Conservation (phyloP, 2,329 filamentous ascomycete species). For the Colletotrichum sp. region DNA sequence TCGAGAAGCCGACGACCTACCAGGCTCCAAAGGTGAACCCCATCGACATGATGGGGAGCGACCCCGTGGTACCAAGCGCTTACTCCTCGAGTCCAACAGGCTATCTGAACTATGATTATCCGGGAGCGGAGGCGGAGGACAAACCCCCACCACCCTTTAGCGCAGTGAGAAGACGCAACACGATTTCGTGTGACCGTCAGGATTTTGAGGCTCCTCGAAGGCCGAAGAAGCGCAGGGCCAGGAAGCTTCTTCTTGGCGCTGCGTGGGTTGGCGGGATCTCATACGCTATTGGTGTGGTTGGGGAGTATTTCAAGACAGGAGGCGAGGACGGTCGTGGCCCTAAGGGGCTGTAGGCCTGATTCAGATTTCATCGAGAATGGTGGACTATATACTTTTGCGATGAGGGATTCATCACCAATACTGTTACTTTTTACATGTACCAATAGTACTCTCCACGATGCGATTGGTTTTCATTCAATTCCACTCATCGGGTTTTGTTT, state of each 20-base stretch:
- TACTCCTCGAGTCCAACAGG: slow-evolving; percentile 70
- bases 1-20: slow-evolving; percentile 18
- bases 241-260: slow-evolving; percentile 58
- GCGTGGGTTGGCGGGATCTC: slow-evolving; percentile 59
- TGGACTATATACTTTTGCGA: background rate
- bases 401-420: background rate
- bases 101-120: slow-evolving; percentile 65
- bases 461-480: background rate
- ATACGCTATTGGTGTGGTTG: slow-evolving; percentile 64
- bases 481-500: background rate
- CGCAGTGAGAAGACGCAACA: slow-evolving; percentile 37
- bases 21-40: slow-evolving; percentile 53
- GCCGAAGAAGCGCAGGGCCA: slow-evolving; percentile 46
- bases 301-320: slow-evolving; percentile 60
- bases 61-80: slow-evolving; percentile 45
- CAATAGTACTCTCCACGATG: background rate
- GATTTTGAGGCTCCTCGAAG: slow-evolving; percentile 42
- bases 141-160: slow-evolving; percentile 43
- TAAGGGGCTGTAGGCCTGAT: background rate
- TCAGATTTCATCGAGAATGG: too few species aligned
- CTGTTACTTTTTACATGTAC: background rate
- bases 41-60: slow-evolving; percentile 59
- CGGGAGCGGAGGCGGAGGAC: slow-evolving; percentile 29
- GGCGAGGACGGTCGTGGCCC: slow-evolving; percentile 46
- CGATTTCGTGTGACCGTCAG: slow-evolving; percentile 48